Evolutionary conservation across 108 stramenopile genomes (phyloP).

Genomic region (Pseudonitzschia multiseries): DNA sequence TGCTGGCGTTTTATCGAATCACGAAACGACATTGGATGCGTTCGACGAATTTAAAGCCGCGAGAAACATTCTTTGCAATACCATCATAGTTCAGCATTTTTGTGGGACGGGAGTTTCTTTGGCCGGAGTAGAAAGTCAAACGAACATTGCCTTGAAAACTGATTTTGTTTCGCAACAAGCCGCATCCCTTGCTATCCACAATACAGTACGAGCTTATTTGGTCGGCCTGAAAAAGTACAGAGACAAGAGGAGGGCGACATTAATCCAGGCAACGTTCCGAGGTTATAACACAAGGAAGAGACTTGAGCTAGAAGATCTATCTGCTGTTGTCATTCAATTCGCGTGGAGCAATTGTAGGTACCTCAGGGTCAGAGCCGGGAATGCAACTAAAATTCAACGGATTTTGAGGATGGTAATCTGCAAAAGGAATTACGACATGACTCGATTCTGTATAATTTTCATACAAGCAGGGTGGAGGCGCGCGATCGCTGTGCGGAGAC

Average conservation of each 20-base stretch:
- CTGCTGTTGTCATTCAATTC: conserved; percentile 22
- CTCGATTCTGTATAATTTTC: conserved; percentile 6
- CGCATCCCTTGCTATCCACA: conserved; percentile 33
- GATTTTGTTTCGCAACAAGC: conserved; percentile 18
- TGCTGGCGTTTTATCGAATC: not conserved
- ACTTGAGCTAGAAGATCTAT: not conserved
- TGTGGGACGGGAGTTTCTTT: not conserved
- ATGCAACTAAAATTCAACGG: conserved; percentile 19
- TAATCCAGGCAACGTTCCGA: conserved; percentile 29
- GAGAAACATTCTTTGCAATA: conserved; percentile 12
- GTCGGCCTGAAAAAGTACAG: conserved; percentile 23
- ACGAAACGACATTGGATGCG: not conserved
- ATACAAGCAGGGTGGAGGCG: conserved; percentile 17
- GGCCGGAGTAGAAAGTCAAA: not conserved
- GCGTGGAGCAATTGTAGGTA: conserved; percentile 16
- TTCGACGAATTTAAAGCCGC: conserved; percentile 8
- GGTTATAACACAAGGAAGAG: not conserved
- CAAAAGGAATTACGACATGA: conserved; percentile 8
- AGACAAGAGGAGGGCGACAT: conserved; percentile 20
- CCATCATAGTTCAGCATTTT: not conserved
- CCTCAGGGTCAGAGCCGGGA: not conserved
- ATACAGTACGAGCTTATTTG: conserved; percentile 31
- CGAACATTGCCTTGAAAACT: not conserved
- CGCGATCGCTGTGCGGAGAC: not conserved
- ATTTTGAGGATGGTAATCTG: not conserved